Base-by-base conservation (phyloP, 768 basidiomycete species). In the Phlebiopsis gigantea region DNA sequence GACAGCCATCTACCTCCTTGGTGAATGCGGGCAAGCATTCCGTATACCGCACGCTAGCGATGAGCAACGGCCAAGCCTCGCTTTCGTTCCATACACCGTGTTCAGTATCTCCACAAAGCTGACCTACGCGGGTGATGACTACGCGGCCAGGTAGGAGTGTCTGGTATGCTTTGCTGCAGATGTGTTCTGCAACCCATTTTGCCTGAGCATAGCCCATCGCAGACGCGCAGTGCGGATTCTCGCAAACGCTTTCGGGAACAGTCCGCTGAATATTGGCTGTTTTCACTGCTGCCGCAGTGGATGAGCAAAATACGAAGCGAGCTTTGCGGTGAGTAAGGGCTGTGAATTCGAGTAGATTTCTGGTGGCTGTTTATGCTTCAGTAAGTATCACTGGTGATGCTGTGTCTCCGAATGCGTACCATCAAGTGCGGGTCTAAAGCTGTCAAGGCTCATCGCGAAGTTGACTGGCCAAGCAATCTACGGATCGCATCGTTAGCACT, bases 401-500 rank as follows among this genome's bases (percentile, higher is more conserved):
- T 4, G 5, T 12, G 28, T 48, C 10, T 50, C 8, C 5, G 53
- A n/a, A n/a, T 15, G 34, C 43, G 2, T 19, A 53, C 57, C 57
- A 34, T 30, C 17, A 7, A 58, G 22, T 7, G 51, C 46, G 17
- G 51, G 45, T 17, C 41, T 25, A 31, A 58, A 58, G 43, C 57
- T 58, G 7, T 54, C 57, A 4, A 58, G 31, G 22, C 25, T 28
- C 10, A 41, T 22, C n/a, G 52, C 57, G 30, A 58, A 58, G 42
- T 58, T 58, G 2, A 58, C 57, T 12, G 57, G 57, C 57, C 57
- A 58, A 28, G 44, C 57, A 6, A 49, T 44, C 57, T 58, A 25
- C 24, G 29, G 22, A 2, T n/a, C n/a, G n/a, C 21, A 28, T 5
- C 4, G n/a, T 28, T 15, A 46, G 51, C 1, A 1, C 34, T 17